Conservation (phyloP, 192 early-diverging fungal genomes). For the Gigaspora rosea region DNA sequence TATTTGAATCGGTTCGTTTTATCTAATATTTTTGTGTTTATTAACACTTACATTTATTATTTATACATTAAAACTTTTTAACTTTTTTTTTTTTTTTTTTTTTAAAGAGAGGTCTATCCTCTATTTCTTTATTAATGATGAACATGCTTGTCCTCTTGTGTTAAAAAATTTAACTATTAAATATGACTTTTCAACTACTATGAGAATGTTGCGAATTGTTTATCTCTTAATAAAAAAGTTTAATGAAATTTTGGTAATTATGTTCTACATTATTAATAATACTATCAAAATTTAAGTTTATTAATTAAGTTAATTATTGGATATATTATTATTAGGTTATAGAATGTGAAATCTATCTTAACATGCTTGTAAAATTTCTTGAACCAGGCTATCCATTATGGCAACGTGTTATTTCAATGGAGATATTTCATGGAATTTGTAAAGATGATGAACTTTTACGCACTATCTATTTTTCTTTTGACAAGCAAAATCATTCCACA, state of each 20-base stretch:
- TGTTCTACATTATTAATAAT: neutral
- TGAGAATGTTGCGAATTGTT: conserved; percentile 82
- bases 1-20: conserved; percentile 68
- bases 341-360: conserved; percentile 94
- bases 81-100: no score
- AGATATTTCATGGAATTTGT: conserved; percentile 73
- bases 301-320: neutral
- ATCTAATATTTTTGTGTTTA: neutral
- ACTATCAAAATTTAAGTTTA: neutral
- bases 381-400: conserved; percentile 79
- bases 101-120: no score
- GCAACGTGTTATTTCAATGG: conserved; percentile 82
- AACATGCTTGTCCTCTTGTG: conserved; percentile 82
- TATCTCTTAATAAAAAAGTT: conserved; percentile 79
- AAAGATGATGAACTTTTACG: conserved; percentile 62
- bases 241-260: conserved; percentile 63
- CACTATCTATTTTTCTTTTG: conserved; percentile 74
- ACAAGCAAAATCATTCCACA: conserved; percentile 69
- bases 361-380: conserved; percentile 81
- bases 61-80: no score
- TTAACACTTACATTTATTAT: no score
- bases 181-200: conserved; percentile 75
- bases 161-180: conserved; percentile 93
- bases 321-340: conserved; percentile 55
- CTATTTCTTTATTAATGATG: no score